Conservation (phyloP, 2,329 filamentous ascomycete species). For the Sporothrix euskadiensis region DNA sequence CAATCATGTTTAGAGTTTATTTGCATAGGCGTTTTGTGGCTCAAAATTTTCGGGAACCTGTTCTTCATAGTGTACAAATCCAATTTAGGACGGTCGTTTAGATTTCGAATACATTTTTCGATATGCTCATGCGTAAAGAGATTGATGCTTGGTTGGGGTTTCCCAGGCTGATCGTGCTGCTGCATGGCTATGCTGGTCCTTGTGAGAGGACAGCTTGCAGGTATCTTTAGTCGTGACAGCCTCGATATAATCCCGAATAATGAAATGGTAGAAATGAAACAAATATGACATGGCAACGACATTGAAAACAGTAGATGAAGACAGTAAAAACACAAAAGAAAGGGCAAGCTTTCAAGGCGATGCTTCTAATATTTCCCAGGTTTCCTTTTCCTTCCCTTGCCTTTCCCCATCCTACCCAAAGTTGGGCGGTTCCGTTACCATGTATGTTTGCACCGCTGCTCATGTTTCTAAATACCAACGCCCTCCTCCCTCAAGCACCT, state of each 20-base stretch:
- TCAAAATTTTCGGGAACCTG: background rate
- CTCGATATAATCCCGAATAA: background rate
- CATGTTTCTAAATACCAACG: background rate
- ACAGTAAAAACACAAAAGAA: background rate
- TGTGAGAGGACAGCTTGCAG: background rate
- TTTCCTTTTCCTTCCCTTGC: background rate
- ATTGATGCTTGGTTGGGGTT: no score
- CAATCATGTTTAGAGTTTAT: background rate
- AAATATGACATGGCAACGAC: background rate
- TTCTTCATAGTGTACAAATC: conserved; percentile 6
- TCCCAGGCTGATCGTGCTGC: background rate
- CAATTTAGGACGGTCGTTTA: background rate
- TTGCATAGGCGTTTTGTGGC: conserved; percentile 17
- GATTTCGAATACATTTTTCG: background rate
- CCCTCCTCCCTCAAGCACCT: background rate
- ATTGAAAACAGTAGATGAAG: background rate
- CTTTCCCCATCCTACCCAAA: background rate
- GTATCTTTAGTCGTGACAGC: background rate
- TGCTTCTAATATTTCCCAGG: background rate
- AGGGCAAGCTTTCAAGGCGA: background rate
- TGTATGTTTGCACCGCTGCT: conserved; percentile 20
- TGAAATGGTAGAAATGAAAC: background rate
- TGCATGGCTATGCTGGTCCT: background rate
- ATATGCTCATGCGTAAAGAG: background rate
- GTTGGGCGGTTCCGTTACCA: background rate